Base-by-base conservation (phyloP, 805 yeast species). In the Schizosaccharomyces japonicus region DNA sequence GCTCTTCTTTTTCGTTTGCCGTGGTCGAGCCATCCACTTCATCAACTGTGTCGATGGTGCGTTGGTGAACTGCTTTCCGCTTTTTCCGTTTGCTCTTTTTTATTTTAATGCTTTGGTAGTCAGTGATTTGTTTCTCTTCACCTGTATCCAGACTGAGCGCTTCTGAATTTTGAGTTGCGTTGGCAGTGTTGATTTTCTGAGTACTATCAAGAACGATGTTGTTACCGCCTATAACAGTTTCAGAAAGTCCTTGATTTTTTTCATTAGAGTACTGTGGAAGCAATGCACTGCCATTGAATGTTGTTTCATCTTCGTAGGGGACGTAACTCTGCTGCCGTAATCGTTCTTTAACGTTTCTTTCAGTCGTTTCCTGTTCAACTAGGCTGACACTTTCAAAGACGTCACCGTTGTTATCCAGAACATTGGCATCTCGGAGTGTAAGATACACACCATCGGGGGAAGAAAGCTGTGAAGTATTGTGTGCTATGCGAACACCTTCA, bases 361-460 rank as follows among this genome's bases (percentile, higher is more conserved):
- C 53, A 7, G 63, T 47, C 23, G 60, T 58, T 25, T 60, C 53
- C 48, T 60, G 54, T n/a, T 62, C 57, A 49, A 60, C 63, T 19
- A 61, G 49, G n/a, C 54, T 58, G n/a, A 66, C 69, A 47, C 72
- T 66, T 27, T 58, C 64, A 28, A 76, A 62, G 32, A 52, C 59
- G 44, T 56, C 59, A 29, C 62, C 69, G 62, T 31, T 48, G 8
- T 56, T 56, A 26, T 55, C 66, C 30, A 55, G 44, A 13, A 55
- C 53, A 21, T 60, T 58, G n/a, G 57, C 53, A 52, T 76, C 81
- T 45, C 72, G 68, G 46, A 79, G 61, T 0, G 84, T 78, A 47
- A 80, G 60, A 2, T 78, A 63, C 0, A 65, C 71, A 5, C 66
- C 64, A n/a, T 60, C 52, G 1, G 68, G 52, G 11, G 57, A 55